Evolutionary conservation across 164 flowering plant genomes (phyloP), one percentile per base, ranked within the genome.

Genomic region (Amborella trichopoda): DNA sequence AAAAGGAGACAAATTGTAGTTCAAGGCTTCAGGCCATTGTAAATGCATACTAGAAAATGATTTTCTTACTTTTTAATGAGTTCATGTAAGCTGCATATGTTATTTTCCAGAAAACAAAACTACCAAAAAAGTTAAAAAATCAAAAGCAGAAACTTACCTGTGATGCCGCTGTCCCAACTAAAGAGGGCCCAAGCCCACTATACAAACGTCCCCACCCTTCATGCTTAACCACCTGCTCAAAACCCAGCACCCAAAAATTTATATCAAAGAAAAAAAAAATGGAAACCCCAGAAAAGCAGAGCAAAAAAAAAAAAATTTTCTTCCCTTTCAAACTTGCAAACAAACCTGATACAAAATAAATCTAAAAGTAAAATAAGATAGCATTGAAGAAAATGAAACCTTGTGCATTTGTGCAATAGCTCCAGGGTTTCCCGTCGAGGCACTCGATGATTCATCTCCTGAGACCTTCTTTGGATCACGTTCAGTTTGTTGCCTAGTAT

Each of bases 201-300:
- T 86, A 90, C 53, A 90, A 72, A 30, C 85, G 73, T 26, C 27
- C 76, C 96, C 91, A 86, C 28, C 96, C 98, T 49, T 86, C 98
- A 1, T 77, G 72, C 26, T 80, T 70, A 8, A 83, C 86, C 39
- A 90, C 97, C 97, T 90, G 39, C 45, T 14, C 40, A 46, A 13
- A 26, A 26, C 22, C 16, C 17, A 21, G 27, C 33, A 10, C 20
- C 18, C 4, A 1, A 19, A 39, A 43, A 24, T n/a, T n/a, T n/a
- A n/a, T n/a, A n/a, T n/a, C n/a, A n/a, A n/a, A 14, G 1, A 23
- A 4, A 20, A 19, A 3, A 26, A 20, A 38, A 6, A 24, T 1
- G 2, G 21, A 16, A n/a, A n/a, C n/a, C n/a, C n/a, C n/a, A n/a
- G n/a, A n/a, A n/a, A n/a, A n/a, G n/a, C 17, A 51, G 5, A 43